A percentile compares a stretch with the other conserved stretches of the same genome.
Conservation (phyloP, 2,329 filamentous ascomycete genomes). For the Cercospora zeina region DNA sequence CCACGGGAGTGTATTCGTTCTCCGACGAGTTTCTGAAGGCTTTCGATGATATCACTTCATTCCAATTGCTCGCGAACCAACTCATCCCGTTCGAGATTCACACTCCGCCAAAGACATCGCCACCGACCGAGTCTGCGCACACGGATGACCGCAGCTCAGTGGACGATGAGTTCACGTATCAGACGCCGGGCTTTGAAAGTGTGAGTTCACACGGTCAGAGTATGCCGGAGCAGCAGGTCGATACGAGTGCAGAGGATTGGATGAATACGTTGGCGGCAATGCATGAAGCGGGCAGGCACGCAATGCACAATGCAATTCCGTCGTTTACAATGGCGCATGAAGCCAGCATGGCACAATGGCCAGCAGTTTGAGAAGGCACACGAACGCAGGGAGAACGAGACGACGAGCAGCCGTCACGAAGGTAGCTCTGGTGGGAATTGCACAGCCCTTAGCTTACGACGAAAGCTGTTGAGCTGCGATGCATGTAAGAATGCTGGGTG, state of each 20-base stretch:
- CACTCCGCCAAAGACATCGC: conserved; percentile 20
- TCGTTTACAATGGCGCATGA: conserved; percentile 21
- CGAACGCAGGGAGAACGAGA: not conserved
- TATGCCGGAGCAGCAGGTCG: conserved; percentile 17
- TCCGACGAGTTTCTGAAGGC: conserved; percentile 24
- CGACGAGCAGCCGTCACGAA: not conserved
- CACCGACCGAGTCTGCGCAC: conserved; percentile 6
- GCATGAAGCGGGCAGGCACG: conserved; percentile 19
- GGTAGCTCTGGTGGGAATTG: not conserved
- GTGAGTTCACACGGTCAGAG: not conserved
- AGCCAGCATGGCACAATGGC: conserved; percentile 16
- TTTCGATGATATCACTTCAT: conserved; percentile 23
- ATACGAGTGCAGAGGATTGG: conserved; percentile 21
- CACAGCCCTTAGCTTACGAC: not conserved
- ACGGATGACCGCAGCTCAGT: conserved; percentile 9
- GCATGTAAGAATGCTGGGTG: not conserved
- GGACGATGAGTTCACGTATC: conserved; percentile 18
- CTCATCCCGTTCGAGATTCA: conserved; percentile 27
- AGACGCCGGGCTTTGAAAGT: conserved; percentile 3
- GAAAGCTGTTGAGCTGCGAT: not conserved
- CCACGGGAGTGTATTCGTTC: conserved; percentile 26
- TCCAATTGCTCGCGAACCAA: conserved; percentile 21
- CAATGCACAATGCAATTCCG: conserved; percentile 16
- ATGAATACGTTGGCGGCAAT: conserved; percentile 20
- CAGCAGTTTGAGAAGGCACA: conserved; percentile 5